Conservation (phyloP, 2,329 filamentous ascomycete genomes). For the Calonectria multiphialidica region DNA sequence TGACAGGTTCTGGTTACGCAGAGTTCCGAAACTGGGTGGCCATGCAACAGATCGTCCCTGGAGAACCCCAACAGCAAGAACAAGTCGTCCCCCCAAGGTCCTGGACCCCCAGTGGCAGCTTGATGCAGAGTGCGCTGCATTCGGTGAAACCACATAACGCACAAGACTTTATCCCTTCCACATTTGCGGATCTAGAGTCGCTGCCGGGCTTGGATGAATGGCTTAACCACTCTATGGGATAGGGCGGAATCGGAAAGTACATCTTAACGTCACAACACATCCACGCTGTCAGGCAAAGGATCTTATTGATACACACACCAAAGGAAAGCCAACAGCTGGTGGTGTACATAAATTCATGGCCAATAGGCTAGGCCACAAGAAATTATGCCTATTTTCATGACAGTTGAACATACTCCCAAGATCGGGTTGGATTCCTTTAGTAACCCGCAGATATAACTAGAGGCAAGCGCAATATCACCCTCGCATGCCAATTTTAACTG, state of each 20-base stretch:
- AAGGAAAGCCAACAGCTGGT: too few relatives aligned
- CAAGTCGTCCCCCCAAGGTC: background rate
- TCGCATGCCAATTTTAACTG: too few relatives aligned
- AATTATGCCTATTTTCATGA: too few relatives aligned
- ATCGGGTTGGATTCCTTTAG: too few relatives aligned
- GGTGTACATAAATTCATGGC: too few relatives aligned
- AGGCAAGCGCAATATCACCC: too few relatives aligned
- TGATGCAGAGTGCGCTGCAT: background rate
- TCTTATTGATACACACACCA: too few relatives aligned
- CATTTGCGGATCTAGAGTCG: constrained; percentile 22
- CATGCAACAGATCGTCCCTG: constrained; percentile 31
- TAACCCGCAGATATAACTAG: too few relatives aligned
- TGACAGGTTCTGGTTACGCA: constrained; percentile 26
- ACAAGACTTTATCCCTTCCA: constrained; percentile 9
- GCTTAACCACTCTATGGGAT: constrained; percentile 6
- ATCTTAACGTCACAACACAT: too few relatives aligned
- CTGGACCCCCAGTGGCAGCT: background rate
- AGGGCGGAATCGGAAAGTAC: background rate
- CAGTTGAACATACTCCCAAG: too few relatives aligned
- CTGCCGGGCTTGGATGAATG: constrained; percentile 27
- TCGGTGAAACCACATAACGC: background rate
- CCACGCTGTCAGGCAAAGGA: too few relatives aligned
- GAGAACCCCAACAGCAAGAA: constrained; percentile 24
- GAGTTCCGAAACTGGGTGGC: constrained; percentile 39
- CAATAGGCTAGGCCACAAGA: too few relatives aligned